phyloP scores from a whole-genome alignment of 2,329 filamentous ascomycete species.

The Ceratocystis cacaofunesta region DNA sequence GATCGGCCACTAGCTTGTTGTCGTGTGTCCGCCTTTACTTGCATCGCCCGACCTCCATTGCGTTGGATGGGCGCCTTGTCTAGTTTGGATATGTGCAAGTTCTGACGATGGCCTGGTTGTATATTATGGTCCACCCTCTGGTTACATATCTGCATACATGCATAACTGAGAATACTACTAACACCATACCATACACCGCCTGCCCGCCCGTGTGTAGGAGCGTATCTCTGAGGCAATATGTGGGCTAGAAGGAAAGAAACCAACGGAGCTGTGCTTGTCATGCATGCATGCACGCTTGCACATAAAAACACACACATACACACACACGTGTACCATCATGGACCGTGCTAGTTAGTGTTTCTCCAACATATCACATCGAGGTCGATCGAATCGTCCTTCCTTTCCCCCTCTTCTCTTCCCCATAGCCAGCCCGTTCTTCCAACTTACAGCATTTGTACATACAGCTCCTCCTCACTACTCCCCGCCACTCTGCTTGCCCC shows the following conservation, averaged over 20 bases:
- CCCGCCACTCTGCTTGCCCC: conserved; percentile 17
- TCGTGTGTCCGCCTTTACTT: too few species aligned
- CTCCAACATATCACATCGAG: too few species aligned
- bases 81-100: too few species aligned
- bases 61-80: too few species aligned
- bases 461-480: conserved; percentile 13
- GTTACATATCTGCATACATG: background rate
- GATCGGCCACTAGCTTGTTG: too few species aligned
- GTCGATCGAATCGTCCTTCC: background rate
- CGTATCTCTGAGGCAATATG: too few species aligned
- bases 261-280: background rate
- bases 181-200: background rate
- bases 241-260: background rate
- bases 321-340: background rate
- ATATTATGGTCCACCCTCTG: background rate
- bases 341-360: background rate
- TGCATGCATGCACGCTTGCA: background rate
- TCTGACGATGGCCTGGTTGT: too few species aligned
- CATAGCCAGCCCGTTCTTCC: background rate
- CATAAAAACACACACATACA: background rate
- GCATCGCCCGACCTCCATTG: too few species aligned
- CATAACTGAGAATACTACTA: background rate
- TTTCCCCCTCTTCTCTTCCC: background rate
- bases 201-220: too few species aligned
- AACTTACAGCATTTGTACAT: background rate